Percentiles rank a stretch among this genome's conserved stretches.
Conservation (phyloP, 2,329 filamentous ascomycete genomes). For the Xylaria sp. region DNA sequence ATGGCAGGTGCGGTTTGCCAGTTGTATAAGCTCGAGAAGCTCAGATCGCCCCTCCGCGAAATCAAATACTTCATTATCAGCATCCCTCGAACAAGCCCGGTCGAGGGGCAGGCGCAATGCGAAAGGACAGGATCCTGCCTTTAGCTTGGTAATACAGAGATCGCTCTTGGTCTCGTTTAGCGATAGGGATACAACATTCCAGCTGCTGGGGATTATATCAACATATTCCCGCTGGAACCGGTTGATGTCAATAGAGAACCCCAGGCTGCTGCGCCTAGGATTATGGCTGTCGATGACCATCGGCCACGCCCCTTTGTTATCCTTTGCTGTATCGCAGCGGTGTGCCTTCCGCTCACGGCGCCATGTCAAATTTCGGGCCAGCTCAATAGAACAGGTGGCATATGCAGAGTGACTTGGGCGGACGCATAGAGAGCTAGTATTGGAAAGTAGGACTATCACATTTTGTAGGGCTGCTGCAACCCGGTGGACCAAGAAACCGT, state of each 20-base stretch:
- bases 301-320: slow-evolving; percentile 51
- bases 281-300: slow-evolving; percentile 49
- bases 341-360: slow-evolving; percentile 70
- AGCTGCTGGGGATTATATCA: slow-evolving; percentile 82
- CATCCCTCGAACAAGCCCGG: slow-evolving; percentile 81
- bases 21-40: slow-evolving; percentile 82
- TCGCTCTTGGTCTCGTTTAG: slow-evolving; percentile 86
- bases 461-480: slow-evolving; percentile 73
- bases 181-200: slow-evolving; percentile 88
- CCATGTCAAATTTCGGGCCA: slow-evolving; percentile 76
- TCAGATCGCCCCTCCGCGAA: slow-evolving; percentile 84
- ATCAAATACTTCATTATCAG: slow-evolving; percentile 81
- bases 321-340: slow-evolving; percentile 54
- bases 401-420: slow-evolving; percentile 64
- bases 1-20: slow-evolving; percentile 87
- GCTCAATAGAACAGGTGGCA: slow-evolving; percentile 73
- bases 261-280: slow-evolving; percentile 57
- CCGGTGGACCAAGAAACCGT: slow-evolving; percentile 70
- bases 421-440: slow-evolving; percentile 62
- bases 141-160: slow-evolving; percentile 88
- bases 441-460: slow-evolving; percentile 73
- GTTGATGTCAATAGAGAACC: slow-evolving; percentile 62
- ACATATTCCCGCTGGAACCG: slow-evolving; percentile 84
- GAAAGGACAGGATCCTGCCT: slow-evolving; percentile 80
- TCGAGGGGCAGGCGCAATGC: slow-evolving; percentile 87